These are phyloP conservation scores for Penicillium capsulatum DNA, from an alignment of 2,329 filamentous ascomycete genomes.

Conservation along the genomic window DNA sequence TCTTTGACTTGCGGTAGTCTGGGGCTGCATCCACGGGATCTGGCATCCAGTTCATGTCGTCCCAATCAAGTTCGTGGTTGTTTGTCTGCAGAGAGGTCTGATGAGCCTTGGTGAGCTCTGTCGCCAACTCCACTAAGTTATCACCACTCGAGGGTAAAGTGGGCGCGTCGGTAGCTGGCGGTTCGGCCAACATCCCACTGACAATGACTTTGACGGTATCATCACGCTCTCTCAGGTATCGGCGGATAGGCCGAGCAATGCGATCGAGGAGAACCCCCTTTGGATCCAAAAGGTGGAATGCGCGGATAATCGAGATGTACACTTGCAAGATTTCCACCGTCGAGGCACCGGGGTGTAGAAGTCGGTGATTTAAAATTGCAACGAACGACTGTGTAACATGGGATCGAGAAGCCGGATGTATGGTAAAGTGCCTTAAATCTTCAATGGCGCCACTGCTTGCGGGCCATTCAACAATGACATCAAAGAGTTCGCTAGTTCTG, in stretches of 20 bases:
- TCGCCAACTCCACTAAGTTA: constrained; percentile 50
- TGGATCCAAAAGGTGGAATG: constrained; percentile 60
- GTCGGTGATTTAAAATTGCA: constrained; percentile 49
- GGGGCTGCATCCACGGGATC: constrained; percentile 89
- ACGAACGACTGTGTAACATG: constrained; percentile 55
- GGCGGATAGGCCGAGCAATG: constrained; percentile 60
- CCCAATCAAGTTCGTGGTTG: constrained; percentile 74
- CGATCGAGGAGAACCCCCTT: constrained; percentile 63
- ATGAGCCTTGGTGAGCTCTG: constrained; percentile 47
- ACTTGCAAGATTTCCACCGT: constrained; percentile 64
- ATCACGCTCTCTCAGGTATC: constrained; percentile 60
- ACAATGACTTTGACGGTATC: constrained; percentile 65
- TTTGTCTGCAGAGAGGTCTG: constrained; percentile 44
- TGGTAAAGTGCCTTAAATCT: constrained; percentile 57
- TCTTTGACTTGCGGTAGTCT: constrained; percentile 84
- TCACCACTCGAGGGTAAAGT: constrained; percentile 33
- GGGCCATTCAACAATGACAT: constrained; percentile 60
- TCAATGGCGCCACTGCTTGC: constrained; percentile 56
- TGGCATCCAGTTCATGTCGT: constrained; percentile 89
- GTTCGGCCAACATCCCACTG: constrained; percentile 57
- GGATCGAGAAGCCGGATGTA: constrained; percentile 50
- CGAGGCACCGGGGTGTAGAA: constrained; percentile 61
- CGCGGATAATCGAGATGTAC: constrained; percentile 63
- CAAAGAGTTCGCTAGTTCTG: constrained; percentile 56
- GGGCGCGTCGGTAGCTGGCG: constrained; percentile 39